Base-by-base conservation (phyloP, 1,284 basidiomycete species). In the Cutaneotrichosporon sp. region DNA sequence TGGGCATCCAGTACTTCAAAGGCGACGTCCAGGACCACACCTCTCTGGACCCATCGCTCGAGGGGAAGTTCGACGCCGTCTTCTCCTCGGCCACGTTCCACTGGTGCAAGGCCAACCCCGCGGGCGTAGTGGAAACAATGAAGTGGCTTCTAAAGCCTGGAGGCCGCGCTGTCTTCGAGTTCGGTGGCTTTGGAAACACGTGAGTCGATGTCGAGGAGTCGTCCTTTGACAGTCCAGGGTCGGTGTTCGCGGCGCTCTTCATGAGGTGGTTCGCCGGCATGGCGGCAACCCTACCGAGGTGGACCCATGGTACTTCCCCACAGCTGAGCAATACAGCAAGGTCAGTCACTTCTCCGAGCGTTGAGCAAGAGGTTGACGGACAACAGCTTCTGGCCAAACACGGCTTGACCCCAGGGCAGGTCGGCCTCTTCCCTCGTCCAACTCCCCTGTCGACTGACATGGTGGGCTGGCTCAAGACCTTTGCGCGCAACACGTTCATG, bases 221-320 rank as follows among this genome's bases (percentile, higher is more conserved):
- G 4, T 14, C 49, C 16, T 29, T 22, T 2, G 29, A 20, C 31
- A 2, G 20, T 49, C n/a, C 58, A 68, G 65, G 3, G 31, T 66
- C 27, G 89, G 88, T 3, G 77, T 91, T 14, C 80, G 90, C 55
- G 77, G 80, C 11, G 85, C 85, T 1, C 70, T 93, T 7, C 82
- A 91, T 67, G 72, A 82, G 13, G 86, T 84, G 0, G 74, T 88
- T 38, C 79, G 77, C 54, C 77, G 78, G n/a, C 81, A 83, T 20
- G 88, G 88, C 0, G 76, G 85, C 53, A 82, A 91, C 70, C 85
- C 89, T 5, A 71, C 76, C 3, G 67, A 75, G 8, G 73, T 85
- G 38, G 90, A 93, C 72, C 91, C 91, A 0, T 93, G 90, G 90
- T 91, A 86, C 78, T 92, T 91, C 70, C 91, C 91, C 1, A 87